Percentiles rank a stretch among this genome's conserved stretches.
phyloP scores from a whole-genome alignment of 192 early-diverging fungal species.

The Coemansia asiatica region DNA sequence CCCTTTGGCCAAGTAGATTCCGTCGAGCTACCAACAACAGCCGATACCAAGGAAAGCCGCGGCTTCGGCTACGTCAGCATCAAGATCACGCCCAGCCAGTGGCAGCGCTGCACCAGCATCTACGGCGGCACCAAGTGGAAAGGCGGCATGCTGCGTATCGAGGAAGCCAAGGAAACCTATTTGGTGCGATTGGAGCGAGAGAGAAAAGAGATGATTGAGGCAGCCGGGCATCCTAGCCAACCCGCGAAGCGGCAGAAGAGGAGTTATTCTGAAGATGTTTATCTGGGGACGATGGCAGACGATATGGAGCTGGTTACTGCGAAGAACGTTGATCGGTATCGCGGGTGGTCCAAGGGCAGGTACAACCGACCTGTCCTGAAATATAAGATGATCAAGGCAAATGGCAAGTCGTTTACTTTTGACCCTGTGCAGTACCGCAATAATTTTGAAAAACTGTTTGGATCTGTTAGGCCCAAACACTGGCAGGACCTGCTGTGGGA shows the following conservation, averaged over 20 bases:
- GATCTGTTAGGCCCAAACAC: conserved; percentile 23
- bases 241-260: conserved; percentile 37
- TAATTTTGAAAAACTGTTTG: conserved; percentile 59
- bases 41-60: conserved; percentile 40
- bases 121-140: conserved; percentile 86
- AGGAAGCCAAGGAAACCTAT: conserved; percentile 80
- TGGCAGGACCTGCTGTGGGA: conserved; percentile 41
- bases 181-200: conserved; percentile 55
- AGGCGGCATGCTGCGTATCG: conserved; percentile 70
- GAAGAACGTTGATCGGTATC: conserved; percentile 62
- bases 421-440: conserved; percentile 71
- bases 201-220: conserved; percentile 23
- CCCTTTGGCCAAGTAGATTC: conserved; percentile 64
- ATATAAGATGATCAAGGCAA: conserved; percentile 59
- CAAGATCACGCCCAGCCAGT: conserved; percentile 63
- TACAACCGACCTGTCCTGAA: conserved; percentile 74
- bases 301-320: conserved; percentile 74
- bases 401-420: conserved; percentile 62
- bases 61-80: conserved; percentile 78
- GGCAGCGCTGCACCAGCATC: conserved; percentile 66
- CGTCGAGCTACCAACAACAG: conserved; percentile 19
- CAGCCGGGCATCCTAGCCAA: conserved; percentile 46
- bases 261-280: conserved; percentile 42
- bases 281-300: conserved; percentile 54
- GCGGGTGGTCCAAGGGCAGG: conserved; percentile 67